Evolutionary conservation across 2,329 filamentous ascomycete genomes (phyloP).

Genomic region (Trichophyton mentagrophytes): DNA sequence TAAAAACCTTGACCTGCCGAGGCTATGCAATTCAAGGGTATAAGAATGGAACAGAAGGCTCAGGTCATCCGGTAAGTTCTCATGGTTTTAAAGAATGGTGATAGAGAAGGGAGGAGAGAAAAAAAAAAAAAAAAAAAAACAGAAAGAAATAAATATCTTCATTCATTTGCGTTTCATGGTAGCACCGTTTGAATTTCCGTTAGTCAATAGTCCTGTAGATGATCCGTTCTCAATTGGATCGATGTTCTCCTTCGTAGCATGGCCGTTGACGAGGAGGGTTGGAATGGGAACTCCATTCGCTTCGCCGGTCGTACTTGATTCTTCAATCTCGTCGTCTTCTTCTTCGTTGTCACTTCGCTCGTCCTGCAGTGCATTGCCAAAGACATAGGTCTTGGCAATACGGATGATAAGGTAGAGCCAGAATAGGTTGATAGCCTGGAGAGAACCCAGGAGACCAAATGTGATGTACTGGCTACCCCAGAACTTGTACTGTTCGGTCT

Average conservation of each 20-base stretch:
- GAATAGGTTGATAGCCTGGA: constrained; percentile 37
- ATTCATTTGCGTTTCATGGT: constrained; percentile 3
- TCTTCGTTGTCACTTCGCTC: constrained; percentile 35
- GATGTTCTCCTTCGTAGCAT: neutral
- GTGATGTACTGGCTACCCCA: constrained; percentile 38
- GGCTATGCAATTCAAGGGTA: constrained; percentile 4
- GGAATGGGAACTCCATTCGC: neutral
- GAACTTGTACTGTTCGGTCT: constrained; percentile 38
- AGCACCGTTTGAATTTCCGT: neutral
- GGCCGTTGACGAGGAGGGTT: constrained; percentile 1
- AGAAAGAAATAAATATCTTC: neutral
- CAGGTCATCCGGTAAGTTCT: neutral
- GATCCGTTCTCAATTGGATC: neutral
- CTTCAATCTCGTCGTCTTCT: constrained; percentile 24
- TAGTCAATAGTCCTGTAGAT: neutral
- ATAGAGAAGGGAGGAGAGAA: too few species aligned
- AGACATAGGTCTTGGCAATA: constrained; percentile 32
- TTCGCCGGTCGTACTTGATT: constrained; percentile 2
- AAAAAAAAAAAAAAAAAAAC: too few species aligned
- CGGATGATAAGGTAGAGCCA: constrained; percentile 36
- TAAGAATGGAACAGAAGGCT: neutral
- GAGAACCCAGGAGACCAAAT: constrained; percentile 31
- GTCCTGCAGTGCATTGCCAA: constrained; percentile 28
- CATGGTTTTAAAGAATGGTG: neutral
- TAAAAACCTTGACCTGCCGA: neutral